These are phyloP conservation scores for Sporothrix globosa DNA, from an alignment of 2,329 filamentous ascomycete species.

Conservation along the genomic window DNA sequence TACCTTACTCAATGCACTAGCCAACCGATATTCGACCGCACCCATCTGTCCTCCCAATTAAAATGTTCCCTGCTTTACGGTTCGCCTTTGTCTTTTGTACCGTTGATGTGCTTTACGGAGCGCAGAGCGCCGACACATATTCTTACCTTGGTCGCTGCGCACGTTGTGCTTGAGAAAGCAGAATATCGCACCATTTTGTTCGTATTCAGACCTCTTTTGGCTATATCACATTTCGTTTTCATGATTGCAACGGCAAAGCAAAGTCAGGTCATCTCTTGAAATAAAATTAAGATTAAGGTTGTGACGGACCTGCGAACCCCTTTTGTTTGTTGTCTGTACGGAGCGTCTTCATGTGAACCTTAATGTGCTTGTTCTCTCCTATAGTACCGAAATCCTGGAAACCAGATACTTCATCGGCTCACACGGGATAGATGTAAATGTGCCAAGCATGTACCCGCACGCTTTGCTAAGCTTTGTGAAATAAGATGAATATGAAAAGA, in stretches of 20 bases:
- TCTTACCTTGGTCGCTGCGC: not conserved
- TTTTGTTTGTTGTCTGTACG: not conserved
- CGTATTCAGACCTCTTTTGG: not conserved
- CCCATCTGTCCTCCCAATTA: not conserved
- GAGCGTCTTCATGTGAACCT: not conserved
- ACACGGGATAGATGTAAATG: not conserved
- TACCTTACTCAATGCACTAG: no score
- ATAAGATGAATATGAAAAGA: no score
- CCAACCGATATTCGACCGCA: not conserved
- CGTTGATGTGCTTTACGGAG: not conserved
- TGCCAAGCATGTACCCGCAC: not conserved
- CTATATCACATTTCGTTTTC: not conserved
- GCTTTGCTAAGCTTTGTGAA: no score
- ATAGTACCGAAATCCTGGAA: not conserved
- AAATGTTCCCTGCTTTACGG: not conserved
- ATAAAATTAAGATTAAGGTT: constrained; percentile 10
- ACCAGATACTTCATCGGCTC: not conserved
- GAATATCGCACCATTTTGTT: not conserved
- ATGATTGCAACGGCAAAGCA: no score
- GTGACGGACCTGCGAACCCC: not conserved
- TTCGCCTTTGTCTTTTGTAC: not conserved
- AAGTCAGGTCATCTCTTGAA: not conserved
- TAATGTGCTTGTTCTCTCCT: not conserved
- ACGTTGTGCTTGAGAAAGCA: not conserved
- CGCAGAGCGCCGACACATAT: no score